Evolutionary conservation across 1,284 basidiomycete genomes (phyloP), one percentile per base, ranked within the genome.

Genomic region (Papiliotrema fonsecae): DNA sequence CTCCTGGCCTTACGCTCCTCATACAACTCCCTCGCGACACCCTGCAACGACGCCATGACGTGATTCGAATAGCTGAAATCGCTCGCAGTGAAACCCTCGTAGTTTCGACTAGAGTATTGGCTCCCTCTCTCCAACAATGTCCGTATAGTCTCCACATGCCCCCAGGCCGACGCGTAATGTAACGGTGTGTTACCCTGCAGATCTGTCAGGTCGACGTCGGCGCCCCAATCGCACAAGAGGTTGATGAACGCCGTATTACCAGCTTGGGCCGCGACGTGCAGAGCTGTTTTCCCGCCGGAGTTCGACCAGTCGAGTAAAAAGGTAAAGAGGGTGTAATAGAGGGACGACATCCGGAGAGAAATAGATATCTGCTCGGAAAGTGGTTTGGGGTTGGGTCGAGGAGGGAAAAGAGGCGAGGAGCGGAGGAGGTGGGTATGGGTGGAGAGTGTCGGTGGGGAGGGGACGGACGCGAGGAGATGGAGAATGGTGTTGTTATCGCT

Each of bases 231-330:
- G 64, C 87, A 86, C 35, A 97, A 77, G 2, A 56, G 47, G 6
- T 52, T 78, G 49, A 88, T 88, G 51, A 94, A 83, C 46, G 87
- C 86, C 60, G 90, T 85, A 58, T 92, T 90, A 35, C 93, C 93
- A 53, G 86, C 87, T 57, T 90, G 77, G 41, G 91, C 83, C 2
- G 91, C 88, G 47, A 88, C 77, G 71, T 97, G 92, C 6, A 97
- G 76, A 1, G 92, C 86, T 0, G 93, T 96, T 72, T 85, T 91
- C 19, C 91, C 91, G 36, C 86, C 82, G 7, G 79, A 75, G 70
- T 96, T 93, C 31, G 85, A 84, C 89, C 90, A 94, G 70, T 96
- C 89, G 41, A 93, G 76, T 40, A 88, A 83, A 70, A 86, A 85
- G 0, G 86, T 80, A 50, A 75, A 74, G 35, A 64, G 55, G 4